Evolutionary conservation across 768 basidiomycete species (phyloP), one percentile per base, ranked within the genome.

Genomic region (Hypsizygus marmoreus): DNA sequence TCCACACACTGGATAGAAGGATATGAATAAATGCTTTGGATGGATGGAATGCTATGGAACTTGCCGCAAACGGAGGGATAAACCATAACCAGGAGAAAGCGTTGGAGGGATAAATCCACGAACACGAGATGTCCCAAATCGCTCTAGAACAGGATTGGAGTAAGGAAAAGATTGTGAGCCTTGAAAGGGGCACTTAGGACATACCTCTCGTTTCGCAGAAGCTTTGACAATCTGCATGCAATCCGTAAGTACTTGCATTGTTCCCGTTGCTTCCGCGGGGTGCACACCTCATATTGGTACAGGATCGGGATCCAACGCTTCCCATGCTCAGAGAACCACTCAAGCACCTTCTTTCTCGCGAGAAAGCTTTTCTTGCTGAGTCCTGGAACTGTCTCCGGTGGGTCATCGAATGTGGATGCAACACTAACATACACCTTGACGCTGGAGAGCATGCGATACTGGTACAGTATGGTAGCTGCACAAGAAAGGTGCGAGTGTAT

Each of bases 61-160:
- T 24, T 23, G 13, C 32, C 13, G 32, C n/a, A 34, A 34, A 34
- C 32, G 6, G 32, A 17, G 19, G 32, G 32, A 46, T 61, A 62
- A 30, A 60, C 49, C 64, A 67, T 60, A 24, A 67, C 62, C 6
- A 66, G 50, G 2, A 67, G 58, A 33, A 61, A 62, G 7, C 53
- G 48, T 4, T 57, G 61, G 10, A 53, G 52, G 1, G 62, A 65
- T 20, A 43, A 9, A 28, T 65, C 60, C 4, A 50, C 56, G 45
- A 66, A 67, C 3, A 67, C 33, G 2, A 67, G 43, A 56, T 67
- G 62, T 6, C 66, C 66, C 63, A 64, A 66, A 43, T 67, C 66
- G 26, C 60, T 67, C 47, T 31, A n/a, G n/a, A n/a, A n/a, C n/a
- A n/a, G n/a, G n/a, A n/a, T n/a, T n/a, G n/a, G n/a, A n/a, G n/a